Conservation (phyloP, 345 rosid species). For the Geranium rotundifolium region DNA sequence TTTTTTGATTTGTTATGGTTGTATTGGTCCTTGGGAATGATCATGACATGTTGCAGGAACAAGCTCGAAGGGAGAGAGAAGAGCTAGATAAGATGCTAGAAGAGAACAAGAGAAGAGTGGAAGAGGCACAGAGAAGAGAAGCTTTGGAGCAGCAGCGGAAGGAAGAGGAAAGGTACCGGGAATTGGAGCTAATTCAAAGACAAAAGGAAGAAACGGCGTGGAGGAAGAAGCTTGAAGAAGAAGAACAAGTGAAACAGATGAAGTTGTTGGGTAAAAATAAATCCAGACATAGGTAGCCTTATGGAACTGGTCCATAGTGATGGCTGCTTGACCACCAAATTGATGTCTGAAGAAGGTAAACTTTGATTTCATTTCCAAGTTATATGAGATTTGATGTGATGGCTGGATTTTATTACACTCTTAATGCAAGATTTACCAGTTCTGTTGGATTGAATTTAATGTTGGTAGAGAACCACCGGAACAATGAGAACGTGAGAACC, state of each 20-base stretch:
- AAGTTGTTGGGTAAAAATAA: constrained; percentile 31
- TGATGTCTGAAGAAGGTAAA: too few species aligned
- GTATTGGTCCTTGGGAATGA: neutral
- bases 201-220: constrained; percentile 72
- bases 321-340: too few species aligned
- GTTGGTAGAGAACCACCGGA: too few species aligned
- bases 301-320: neutral
- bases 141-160: constrained; percentile 69
- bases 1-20: neutral
- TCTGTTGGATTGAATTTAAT: too few species aligned
- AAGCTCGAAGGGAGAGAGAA: constrained; percentile 71
- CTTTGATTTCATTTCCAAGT: too few species aligned
- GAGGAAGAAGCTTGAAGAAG: constrained; percentile 65
- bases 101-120: constrained; percentile 76
- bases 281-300: constrained; percentile 34
- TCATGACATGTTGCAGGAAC: constrained; percentile 35
- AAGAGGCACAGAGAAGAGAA: constrained; percentile 74
- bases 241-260: constrained; percentile 39
- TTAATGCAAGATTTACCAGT: too few species aligned
- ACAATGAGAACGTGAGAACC: too few species aligned
- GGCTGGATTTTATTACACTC: too few species aligned
- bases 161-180: constrained; percentile 74
- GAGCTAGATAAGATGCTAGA: constrained; percentile 83
- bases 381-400: too few species aligned
- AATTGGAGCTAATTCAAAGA: constrained; percentile 60